Evolutionary conservation across 805 yeast genomes (phyloP), one percentile per base, ranked within the genome.

Genomic region (Debaryomyces hansenii): DNA sequence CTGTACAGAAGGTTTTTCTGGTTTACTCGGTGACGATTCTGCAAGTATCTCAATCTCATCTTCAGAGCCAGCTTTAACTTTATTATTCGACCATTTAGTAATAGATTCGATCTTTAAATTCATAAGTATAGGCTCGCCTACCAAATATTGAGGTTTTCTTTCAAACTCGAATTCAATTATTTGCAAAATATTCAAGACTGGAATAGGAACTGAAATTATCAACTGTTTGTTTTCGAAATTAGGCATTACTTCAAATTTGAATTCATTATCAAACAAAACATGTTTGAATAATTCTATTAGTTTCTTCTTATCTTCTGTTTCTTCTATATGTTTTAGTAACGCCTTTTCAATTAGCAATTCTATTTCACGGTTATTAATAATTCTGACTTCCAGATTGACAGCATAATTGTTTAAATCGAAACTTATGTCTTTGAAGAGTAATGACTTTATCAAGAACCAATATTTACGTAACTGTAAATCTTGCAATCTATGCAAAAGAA

Each of bases 121-220:
- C 2, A 76, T 71, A 0, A 60, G 49, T n/a, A 88, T 77, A 1
- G 86, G 82, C 41, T 80, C 83, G 2, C 94, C 94, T 1, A 87
- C 82, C 8, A 75, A 59, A 50, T 75, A 81, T 41, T 77, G 81
- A 8, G 67, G 51, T 28, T 69, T 64, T 35, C 63, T 61, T 4
- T 66, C 66, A 49, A 67, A 76, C 1, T 63, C 50, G 47, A 74
- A 72, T 46, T 80, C 82, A 6, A 83, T 77, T 7, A 78, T 72
- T 53, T 85, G 90, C 16, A 87, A 73, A 15, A 80, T 73, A 50
- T 82, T 78, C 7, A 83, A 74, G 3, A 70, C 62, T 0, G 94
- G 92, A 16, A 85, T 68, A 0, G 84, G 77, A 5, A 87, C 92
- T 2, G 76, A 69, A 41, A 87, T 82, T 27, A 54, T 50, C 33